Evolutionary conservation across 2,329 filamentous ascomycete species (phyloP), one percentile per base, ranked within the genome.

Genomic region (Phialocephala subalpina): DNA sequence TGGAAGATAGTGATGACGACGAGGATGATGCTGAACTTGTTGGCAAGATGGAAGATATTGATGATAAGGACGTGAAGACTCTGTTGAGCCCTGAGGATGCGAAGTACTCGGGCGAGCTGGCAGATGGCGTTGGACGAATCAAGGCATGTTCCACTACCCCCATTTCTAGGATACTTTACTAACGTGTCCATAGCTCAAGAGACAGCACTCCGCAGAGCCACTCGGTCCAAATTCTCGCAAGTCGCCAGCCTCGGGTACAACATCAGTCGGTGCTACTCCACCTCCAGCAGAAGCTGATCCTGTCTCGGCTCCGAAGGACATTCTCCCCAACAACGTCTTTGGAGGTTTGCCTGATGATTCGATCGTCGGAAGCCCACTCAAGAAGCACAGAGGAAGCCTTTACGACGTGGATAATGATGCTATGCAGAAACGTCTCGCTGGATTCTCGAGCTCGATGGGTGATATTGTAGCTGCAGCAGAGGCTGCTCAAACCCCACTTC

Each of bases 101-200:
- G 60, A 86, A 87, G 71, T 88, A 88, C 72, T 87, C 90, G 62
- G 90, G 90, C 58, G 92, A 95, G 78, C 83, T 96, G 62, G 90
- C 91, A 49, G 92, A 94, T 69, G 92, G 92, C 57, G 91, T 96
- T 59, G 87, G 92, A 73, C 90, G 93, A 72, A 95, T 96, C 78
- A 91, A 90, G 79, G 92, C 93, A 83, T 75, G 87, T 67, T 62
- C 29, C 14, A 49, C 4, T 18, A 8, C 25, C 6, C n/a, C 20
- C 20, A 27, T 40, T 25, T 22, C 27, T 25, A 25, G 57, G 16
- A 11, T 42, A 62, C 12, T 25, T 20, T 60, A 53, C 71, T 80
- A 67, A 80, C 67, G 78, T 62, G 6, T n/a, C 36, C 16, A 73
- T 74, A 94, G 92, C 87, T 95, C 69, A 95, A 95, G 83, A 87